Base-by-base conservation (phyloP, 371 early-diverging fungal genomes). In the Catenaria anguillulae region DNA sequence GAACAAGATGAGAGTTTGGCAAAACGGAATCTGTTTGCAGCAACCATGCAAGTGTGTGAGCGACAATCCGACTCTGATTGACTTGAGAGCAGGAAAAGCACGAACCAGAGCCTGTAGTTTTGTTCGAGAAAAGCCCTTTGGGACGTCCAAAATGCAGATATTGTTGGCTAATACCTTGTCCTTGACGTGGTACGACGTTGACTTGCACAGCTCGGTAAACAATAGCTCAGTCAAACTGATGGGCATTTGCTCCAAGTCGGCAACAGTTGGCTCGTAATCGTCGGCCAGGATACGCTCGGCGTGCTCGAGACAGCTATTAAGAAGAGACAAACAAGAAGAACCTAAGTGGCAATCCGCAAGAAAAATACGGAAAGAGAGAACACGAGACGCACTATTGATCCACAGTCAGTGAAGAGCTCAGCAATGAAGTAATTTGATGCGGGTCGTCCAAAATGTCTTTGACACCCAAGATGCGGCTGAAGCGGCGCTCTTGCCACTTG, bases 81-180 rank as follows among this genome's bases (percentile, higher is more conserved):
- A n/a, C n/a, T n/a, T n/a, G n/a, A n/a, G n/a, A n/a, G n/a, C n/a
- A n/a, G n/a, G n/a, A n/a, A n/a, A n/a, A n/a, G n/a, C n/a, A 29
- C 29, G 58, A 19, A 58, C 58, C 58, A 58, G 13, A 0, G 43
- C 42, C 31, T 58, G 36, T 21, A 58, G 21, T 26, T 24, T 24
- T 0, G 36, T 33, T 19, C 40, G 33, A 5, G 36, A 36, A 36
- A 42, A 36, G 8, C 40, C 10, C 15, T 58, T 42, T 1, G 58
- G 58, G 29, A 58, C 42, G 43, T 58, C 58, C 19, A 40, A 31
- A 36, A 58, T 58, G 58, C 58, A 58, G 36, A 58, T 36, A 36
- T 58, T 58, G 36, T 58, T 58, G 33, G 58, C 58, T 17, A 58
- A 36, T 13, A 40, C 26, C 42, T 35, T 33, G 43, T 58, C 58